Percentiles rank a stretch among this genome's conserved stretches.
These are phyloP conservation scores for Talaromyces thailandensis DNA, from an alignment of 495 filamentous ascomycete genomes.

Conservation along the genomic window DNA sequence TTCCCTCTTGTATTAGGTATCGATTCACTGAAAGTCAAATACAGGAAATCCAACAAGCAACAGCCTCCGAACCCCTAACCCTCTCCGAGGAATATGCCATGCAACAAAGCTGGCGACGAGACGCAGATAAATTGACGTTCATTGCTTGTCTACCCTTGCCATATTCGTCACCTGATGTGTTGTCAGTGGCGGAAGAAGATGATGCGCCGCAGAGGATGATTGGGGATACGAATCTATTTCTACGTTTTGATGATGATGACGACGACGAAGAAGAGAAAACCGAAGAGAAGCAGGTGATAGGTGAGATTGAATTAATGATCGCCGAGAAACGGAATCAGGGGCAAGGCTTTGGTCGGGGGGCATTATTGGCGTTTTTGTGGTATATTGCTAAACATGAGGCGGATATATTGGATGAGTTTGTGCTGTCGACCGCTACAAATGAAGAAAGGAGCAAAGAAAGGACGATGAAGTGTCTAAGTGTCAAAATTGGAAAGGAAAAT, in stretches of 20 bases:
- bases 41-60: conserved; percentile 71
- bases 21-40: background rate
- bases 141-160: conserved; percentile 28
- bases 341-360: conserved; percentile 55
- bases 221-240: conserved; percentile 82
- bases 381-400: conserved; percentile 46
- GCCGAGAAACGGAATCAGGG: conserved; percentile 50
- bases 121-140: conserved; percentile 48
- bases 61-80: conserved; percentile 72
- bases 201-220: conserved; percentile 57
- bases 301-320: conserved; percentile 88
- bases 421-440: background rate
- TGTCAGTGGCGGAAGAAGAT: conserved; percentile 15
- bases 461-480: conserved; percentile 34
- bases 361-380: conserved; percentile 56
- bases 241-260: conserved; percentile 43
- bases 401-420: conserved; percentile 53
- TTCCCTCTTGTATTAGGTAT: background rate
- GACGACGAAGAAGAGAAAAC: conserved; percentile 24
- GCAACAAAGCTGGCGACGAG: conserved; percentile 71
- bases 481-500: conserved; percentile 53
- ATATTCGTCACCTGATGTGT: conserved; percentile 6
- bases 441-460: background rate
- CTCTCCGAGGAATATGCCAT: conserved; percentile 76
- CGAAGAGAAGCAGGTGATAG: conserved; percentile 28